These are phyloP conservation scores for Trametes punicea DNA, from an alignment of 768 basidiomycete genomes.

Conservation along the genomic window DNA sequence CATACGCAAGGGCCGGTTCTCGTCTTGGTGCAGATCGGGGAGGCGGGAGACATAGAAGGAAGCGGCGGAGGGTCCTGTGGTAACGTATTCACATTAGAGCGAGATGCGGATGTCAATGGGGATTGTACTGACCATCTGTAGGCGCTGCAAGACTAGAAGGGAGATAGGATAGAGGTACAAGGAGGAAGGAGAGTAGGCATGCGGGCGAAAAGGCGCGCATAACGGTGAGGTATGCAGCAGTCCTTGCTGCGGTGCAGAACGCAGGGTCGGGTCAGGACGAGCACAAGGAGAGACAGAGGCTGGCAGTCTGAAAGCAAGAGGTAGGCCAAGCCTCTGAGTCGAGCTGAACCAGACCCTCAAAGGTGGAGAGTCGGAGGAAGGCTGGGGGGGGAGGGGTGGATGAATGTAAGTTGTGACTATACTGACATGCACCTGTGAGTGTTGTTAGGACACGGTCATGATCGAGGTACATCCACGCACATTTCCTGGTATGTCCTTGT, in stretches of 20 bases:
- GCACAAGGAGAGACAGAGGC: background rate
- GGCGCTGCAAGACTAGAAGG: constrained; percentile 25
- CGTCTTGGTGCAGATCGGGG: constrained; percentile 74
- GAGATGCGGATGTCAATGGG: background rate
- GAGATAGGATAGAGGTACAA: constrained; percentile 11
- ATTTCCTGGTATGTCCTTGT: background rate
- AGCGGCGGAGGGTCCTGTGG: constrained; percentile 69
- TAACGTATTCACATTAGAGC: background rate
- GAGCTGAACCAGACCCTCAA: background rate
- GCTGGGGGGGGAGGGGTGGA: background rate
- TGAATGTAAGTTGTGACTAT: background rate
- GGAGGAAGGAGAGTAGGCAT: constrained; percentile 13
- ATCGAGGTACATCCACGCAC: background rate
- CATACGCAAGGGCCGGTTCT: constrained; percentile 67
- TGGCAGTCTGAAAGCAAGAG: background rate
- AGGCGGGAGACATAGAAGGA: constrained; percentile 79
- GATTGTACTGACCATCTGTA: constrained; percentile 22
- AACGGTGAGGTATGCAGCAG: background rate
- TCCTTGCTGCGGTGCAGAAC: background rate
- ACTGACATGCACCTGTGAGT: background rate
- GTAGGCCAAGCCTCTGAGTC: background rate
- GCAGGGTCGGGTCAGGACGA: background rate
- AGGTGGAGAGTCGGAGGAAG: background rate
- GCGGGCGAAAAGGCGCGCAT: constrained; percentile 17
- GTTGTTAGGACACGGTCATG: background rate